Base-by-base conservation (phyloP, 805 yeast genomes). In the Zygoascus biomembranicola region DNA sequence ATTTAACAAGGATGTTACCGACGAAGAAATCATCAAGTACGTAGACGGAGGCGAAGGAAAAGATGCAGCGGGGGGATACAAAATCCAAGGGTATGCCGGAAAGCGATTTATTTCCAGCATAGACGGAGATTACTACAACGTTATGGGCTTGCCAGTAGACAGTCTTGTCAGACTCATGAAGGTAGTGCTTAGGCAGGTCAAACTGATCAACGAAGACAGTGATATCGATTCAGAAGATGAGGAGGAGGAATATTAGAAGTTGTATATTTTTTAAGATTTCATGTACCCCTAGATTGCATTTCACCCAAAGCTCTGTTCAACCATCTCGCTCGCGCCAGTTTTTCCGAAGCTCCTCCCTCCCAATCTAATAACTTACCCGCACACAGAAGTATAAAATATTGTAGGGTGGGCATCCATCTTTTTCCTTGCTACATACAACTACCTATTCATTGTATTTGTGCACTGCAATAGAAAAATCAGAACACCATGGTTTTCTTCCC, bases 21-120 rank as follows among this genome's bases (percentile, higher is more conserved):
- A 80, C 58, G 79, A 73, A n/a, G 72, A 83, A 42, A 62, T 92
- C 3, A 63, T 76, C 26, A 71, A 74, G 14, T 92, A 92, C 66
- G 84, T 86, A 10, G 75, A 75, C 2, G 70, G 82, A 1, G 84
- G 77, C 20, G 97, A 92, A 65, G 98, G 94, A 0, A 53, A 74
- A 8, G 77, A 77, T 48, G 97, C 87, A 0, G 96, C 98, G 1
- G 99, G 97, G 5, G 99, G 99, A 0, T 90, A 87, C 70, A 82
- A 82, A 61, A 82, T 85, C 55, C 98, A 92, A 68, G 87, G 84
- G 0, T 65, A 66, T 9, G 94, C 95, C 1, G 81, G 85, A 1
- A 63, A 66, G 37, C 63, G 83, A 39, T 69, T 92, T 57, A 79
- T 94, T 58, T 68, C 73, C 19, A 68, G 70, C 14, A 77, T 90